Base-by-base conservation (phyloP, 176 grass and related monocot genomes). In the Tillandsia leiboldiana region DNA sequence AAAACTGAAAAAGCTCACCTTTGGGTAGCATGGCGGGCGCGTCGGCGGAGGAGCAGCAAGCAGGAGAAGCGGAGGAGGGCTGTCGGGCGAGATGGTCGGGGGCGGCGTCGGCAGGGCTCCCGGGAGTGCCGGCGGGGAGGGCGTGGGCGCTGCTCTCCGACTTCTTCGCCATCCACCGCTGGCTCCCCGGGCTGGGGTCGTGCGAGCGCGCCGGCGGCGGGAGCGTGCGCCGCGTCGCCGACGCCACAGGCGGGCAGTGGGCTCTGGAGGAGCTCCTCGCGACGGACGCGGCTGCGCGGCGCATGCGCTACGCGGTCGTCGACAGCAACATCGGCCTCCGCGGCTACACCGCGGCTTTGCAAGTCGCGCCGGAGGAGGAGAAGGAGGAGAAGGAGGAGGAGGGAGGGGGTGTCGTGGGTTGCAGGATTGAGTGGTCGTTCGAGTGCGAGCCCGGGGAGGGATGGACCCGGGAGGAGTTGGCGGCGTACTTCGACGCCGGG, bases 101-200 rank as follows among this genome's bases (percentile, higher is more conserved):
- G 1, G 66, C 78, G 49, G 88, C 80, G 78, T 67, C 49, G 14
- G 83, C 81, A 11, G 7, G 67, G 6, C 75, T 96, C 62, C 6
- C 72, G 6, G 29, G 17, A 61, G 79, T 77, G 48, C 83, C 72
- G 18, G 79, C 81, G 3, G 83, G 87, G 12, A 75, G 84, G 69
- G 83, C 84, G 59, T 96, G 86, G 93, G 73, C 81, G 53, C 77
- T 92, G n/a, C 79, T 96, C 1, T 96, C 86, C 2, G 76, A 83
- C 76, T 96, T 92, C 73, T 85, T 83, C 42, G 79, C 81, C 68
- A 73, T 92, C 81, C 88, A 92, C 69, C 68, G 28, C 1, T 92
- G 93, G 89, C 81, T 88, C 73, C 93, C 93, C 6, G 76, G 80
- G 49, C 72, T 96, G 10, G 81, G 71, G 1, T 57, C 49, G 11